Evolutionary conservation across 2,329 filamentous ascomycete genomes (phyloP), one percentile per base, ranked within the genome.

Genomic region (Colletotrichum limetticola): DNA sequence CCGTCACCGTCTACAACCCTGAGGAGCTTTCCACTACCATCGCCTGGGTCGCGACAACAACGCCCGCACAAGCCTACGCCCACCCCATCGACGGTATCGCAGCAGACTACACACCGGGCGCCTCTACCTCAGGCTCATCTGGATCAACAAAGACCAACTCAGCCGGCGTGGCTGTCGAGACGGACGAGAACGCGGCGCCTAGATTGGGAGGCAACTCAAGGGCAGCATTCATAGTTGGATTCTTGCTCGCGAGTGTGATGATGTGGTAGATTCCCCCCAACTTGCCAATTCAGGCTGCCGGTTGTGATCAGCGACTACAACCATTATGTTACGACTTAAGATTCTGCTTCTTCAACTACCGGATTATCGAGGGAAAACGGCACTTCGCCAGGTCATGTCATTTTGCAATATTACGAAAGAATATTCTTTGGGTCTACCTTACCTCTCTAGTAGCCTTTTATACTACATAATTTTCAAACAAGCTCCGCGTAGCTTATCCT

Each of bases 1-100:
- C 66, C 60, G 70, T 72, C 55, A 72, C 70, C 35, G 70, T 72
- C 16, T 72, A 72, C 70, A 72, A 72, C 66, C 19, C 26, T 24
- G 16, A 46, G 9, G 60, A 65, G 46, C 70, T 72, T 26, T 72
- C 70, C 24, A 72, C 70, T 11, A 72, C 70, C 6, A 72, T 72
- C 60, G 55, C 42, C 4, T 72, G 70, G 70, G 53, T 30, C 16
- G 52, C 70, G 32, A 70, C 70, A 5, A 72, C 70, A 19, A 72
- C 66, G 16, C 70, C 70, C 9, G 70, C 70, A 24, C 70, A 72
- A 60, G 70, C 70, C 16, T 72, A 72, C 66, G 66, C 66, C 5
- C 70, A 72, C 22, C 70, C 70, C 14, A 72, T 72, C 42, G 70
- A 72, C 24, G 70, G 70, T 8, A 64, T 70, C 12, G 70, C 70